phyloP scores from a whole-genome alignment of 2,329 filamentous ascomycete genomes.

The Colletotrichum horii region DNA sequence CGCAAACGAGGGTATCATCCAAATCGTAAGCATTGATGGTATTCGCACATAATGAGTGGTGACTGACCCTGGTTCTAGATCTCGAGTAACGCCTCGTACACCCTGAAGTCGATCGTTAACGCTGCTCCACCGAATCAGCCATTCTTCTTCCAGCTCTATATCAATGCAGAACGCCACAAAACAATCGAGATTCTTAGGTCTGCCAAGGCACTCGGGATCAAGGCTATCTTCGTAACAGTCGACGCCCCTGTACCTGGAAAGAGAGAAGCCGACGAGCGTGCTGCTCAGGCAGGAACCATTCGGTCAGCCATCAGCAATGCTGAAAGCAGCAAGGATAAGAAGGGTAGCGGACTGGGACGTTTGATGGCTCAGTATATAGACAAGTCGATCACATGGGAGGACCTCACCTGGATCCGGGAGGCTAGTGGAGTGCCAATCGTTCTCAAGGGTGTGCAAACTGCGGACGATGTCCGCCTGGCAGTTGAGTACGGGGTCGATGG shows the following conservation, averaged over 20 bases:
- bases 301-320: constrained; percentile 46
- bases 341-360: constrained; percentile 50
- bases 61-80: constrained; percentile 31
- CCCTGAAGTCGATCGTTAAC: constrained; percentile 45
- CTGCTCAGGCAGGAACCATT: constrained; percentile 48
- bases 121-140: constrained; percentile 38
- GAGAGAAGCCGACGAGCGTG: constrained; percentile 50
- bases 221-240: constrained; percentile 62
- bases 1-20: constrained; percentile 50
- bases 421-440: constrained; percentile 62
- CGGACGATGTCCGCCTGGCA: constrained; percentile 64
- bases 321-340: constrained; percentile 52
- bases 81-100: constrained; percentile 56
- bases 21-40: constrained; percentile 39
- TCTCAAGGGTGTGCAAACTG: constrained; percentile 73
- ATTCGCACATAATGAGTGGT: neutral
- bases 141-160: constrained; percentile 68
- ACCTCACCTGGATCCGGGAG: constrained; percentile 63
- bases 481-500: constrained; percentile 67
- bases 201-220: constrained; percentile 49
- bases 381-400: constrained; percentile 64
- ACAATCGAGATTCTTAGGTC: constrained; percentile 52
- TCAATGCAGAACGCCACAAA: constrained; percentile 58
- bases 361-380: constrained; percentile 61
- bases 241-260: constrained; percentile 64